phyloP scores from a whole-genome alignment of 75 land plant species.

The Pinus taeda region DNA sequence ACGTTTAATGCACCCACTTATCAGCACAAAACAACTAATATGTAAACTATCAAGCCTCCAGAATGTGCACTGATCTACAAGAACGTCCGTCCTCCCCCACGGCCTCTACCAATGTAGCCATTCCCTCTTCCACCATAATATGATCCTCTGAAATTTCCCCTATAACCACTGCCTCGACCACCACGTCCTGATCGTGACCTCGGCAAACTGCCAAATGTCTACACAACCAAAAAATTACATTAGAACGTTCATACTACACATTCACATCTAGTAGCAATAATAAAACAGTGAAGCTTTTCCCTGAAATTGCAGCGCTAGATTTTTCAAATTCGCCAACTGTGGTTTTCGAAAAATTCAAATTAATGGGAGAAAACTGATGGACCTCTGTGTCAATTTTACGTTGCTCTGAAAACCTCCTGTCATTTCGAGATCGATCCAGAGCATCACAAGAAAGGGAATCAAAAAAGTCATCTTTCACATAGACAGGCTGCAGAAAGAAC shows the following conservation, averaged over 20 bases:
- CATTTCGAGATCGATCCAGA: slow-evolving; percentile 43
- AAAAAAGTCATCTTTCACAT: slow-evolving; percentile 91
- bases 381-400: slow-evolving; percentile 91
- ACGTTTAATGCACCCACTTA: background rate
- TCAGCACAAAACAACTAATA: background rate
- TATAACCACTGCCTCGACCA: slow-evolving; percentile 55
- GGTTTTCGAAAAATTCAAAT: background rate
- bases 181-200: slow-evolving; percentile 53
- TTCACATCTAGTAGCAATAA: background rate
- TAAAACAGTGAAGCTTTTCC: background rate
- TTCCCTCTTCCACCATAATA: slow-evolving; percentile 56
- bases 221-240: slow-evolving; percentile 6
- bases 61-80: background rate
- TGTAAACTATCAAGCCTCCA: background rate
- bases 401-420: slow-evolving; percentile 82
- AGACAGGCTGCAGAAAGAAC: slow-evolving; percentile 43
- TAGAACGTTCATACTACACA: background rate
- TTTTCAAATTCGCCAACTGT: background rate
- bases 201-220: slow-evolving; percentile 82
- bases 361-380: background rate
- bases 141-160: slow-evolving; percentile 53
- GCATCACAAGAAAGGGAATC: slow-evolving; percentile 83
- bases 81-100: slow-evolving; percentile 13
- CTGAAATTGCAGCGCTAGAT: background rate
- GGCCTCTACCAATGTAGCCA: slow-evolving; percentile 57